These are phyloP conservation scores for Auriscalpium microsporum DNA, from an alignment of 768 basidiomycete genomes.

Conservation along the genomic window DNA sequence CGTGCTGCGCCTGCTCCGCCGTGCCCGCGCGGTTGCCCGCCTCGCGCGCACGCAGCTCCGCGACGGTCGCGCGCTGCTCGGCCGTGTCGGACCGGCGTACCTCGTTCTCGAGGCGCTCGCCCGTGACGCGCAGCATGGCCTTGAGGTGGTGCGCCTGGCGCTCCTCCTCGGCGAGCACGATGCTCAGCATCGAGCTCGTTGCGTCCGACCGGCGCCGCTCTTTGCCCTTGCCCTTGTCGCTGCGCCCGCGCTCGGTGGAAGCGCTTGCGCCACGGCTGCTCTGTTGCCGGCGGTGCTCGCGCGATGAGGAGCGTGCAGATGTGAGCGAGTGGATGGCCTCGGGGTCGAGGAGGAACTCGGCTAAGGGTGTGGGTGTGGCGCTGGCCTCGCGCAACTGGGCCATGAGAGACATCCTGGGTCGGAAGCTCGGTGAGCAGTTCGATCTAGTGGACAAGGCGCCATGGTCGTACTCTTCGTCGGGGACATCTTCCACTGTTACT, in stretches of 20 bases:
- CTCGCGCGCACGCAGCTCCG: slow-evolving; percentile 11
- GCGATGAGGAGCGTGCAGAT: neutral
- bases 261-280: neutral
- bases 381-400: slow-evolving; percentile 3
- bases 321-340: neutral
- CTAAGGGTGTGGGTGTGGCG: neutral
- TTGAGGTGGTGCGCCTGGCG: slow-evolving; percentile 15
- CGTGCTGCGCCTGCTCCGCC: slow-evolving; percentile 12
- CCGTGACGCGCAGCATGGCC: slow-evolving; percentile 12
- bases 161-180: slow-evolving; percentile 16
- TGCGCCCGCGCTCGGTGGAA: neutral
- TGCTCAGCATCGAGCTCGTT: slow-evolving; percentile 10
- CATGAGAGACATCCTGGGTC: slow-evolving; percentile 3
- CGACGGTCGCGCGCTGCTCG: slow-evolving; percentile 14
- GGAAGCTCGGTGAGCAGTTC: neutral
- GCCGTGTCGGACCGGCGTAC: slow-evolving; percentile 11
- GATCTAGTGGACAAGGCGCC: neutral
- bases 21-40: neutral
- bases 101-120: slow-evolving; percentile 12
- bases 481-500: slow-evolving; percentile 12
- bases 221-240: slow-evolving; percentile 10
- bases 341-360: slow-evolving; percentile 2
- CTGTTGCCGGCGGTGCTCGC: neutral
- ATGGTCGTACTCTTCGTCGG: slow-evolving; percentile 11
- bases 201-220: slow-evolving; percentile 8